Conservation (phyloP, 2,329 filamentous ascomycete species). For the Colletotrichum orchidophilum region DNA sequence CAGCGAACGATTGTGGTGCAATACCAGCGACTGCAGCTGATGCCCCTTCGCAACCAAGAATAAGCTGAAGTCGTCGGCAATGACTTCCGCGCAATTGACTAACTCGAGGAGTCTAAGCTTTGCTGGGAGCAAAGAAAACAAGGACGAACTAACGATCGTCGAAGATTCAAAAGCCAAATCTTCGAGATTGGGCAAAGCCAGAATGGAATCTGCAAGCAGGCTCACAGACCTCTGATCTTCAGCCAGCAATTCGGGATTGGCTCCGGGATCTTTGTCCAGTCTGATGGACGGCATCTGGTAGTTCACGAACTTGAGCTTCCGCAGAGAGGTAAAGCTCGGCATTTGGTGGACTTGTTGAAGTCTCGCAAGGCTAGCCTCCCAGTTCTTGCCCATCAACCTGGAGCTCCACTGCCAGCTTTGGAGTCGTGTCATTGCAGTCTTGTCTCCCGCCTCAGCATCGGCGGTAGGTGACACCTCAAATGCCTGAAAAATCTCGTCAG, state of each 20-base stretch:
- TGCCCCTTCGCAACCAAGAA: conserved; percentile 76
- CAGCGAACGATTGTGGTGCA: conserved; percentile 83
- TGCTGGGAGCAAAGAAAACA: conserved; percentile 75
- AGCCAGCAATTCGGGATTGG: conserved; percentile 52
- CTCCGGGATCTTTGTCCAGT: conserved; percentile 47
- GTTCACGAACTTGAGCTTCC: conserved; percentile 69
- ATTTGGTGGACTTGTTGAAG: conserved; percentile 63
- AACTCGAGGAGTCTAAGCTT: conserved; percentile 75
- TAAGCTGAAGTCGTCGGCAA: conserved; percentile 68
- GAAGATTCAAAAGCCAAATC: conserved; percentile 80
- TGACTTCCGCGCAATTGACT: conserved; percentile 81
- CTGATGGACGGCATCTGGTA: conserved; percentile 63
- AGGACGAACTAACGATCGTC: conserved; percentile 71
- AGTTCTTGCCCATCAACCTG: conserved; percentile 52
- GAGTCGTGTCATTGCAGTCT: conserved; percentile 48
- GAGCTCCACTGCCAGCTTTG: conserved; percentile 71
- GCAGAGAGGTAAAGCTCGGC: conserved; percentile 64
- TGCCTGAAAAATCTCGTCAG: conserved; percentile 70
- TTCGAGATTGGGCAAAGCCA: conserved; percentile 68
- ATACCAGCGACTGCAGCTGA: conserved; percentile 71
- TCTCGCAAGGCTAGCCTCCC: conserved; percentile 51
- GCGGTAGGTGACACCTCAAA: conserved; percentile 61
- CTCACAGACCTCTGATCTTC: conserved; percentile 43
- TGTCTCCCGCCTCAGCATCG: conserved; percentile 45
- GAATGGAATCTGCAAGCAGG: conserved; percentile 56